These are phyloP conservation scores for Mikania micrantha DNA, from an alignment of 129 eudicot genomes.

Conservation along the genomic window DNA sequence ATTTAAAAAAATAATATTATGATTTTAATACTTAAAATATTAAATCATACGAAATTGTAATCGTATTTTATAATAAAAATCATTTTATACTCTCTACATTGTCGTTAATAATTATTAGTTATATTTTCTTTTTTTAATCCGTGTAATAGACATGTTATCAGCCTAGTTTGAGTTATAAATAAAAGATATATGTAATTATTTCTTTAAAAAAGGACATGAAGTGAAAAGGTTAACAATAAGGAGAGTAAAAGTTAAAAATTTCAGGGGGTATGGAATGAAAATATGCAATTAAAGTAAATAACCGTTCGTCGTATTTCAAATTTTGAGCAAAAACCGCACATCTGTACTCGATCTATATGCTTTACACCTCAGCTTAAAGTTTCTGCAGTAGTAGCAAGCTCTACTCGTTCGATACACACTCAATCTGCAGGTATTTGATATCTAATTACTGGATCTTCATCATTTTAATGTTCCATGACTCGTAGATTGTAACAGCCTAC, in stretches of 20 bases:
- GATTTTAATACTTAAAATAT: too few relatives aligned
- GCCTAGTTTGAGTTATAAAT: too few relatives aligned
- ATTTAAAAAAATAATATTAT: too few relatives aligned
- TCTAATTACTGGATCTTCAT: not conserved
- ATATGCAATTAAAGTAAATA: conserved; percentile 4
- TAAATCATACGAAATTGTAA: too few relatives aligned
- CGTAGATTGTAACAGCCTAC: not conserved
- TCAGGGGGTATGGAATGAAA: not conserved
- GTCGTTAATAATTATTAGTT: too few relatives aligned
- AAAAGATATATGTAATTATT: too few relatives aligned
- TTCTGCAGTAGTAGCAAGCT: not conserved
- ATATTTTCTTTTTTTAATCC: too few relatives aligned
- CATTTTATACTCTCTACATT: too few relatives aligned
- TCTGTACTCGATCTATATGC: too few relatives aligned
- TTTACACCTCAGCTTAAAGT: not conserved
- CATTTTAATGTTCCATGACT: not conserved
- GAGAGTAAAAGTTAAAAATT: not conserved
- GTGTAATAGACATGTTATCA: too few relatives aligned
- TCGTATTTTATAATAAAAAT: too few relatives aligned
- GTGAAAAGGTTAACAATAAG: not conserved
- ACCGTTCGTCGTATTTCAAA: not conserved
- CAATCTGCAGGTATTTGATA: not conserved
- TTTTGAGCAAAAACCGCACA: not conserved
- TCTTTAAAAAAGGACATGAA: not conserved
- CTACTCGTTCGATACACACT: not conserved